Evolutionary conservation across 2,329 filamentous ascomycete genomes (phyloP).

Genomic region (Neofusicoccum kwambonambiense): DNA sequence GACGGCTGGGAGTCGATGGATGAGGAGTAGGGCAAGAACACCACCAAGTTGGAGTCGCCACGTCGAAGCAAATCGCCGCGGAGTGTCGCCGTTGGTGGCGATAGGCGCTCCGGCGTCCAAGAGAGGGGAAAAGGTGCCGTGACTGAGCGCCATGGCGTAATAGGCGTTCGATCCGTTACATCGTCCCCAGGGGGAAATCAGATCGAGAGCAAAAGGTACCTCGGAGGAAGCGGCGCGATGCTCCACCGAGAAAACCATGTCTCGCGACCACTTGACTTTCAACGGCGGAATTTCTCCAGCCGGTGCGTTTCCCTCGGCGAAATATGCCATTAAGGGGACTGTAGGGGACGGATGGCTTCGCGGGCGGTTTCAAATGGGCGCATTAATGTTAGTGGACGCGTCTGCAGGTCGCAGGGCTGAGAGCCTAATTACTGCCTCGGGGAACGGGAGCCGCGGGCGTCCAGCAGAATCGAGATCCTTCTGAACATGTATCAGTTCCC

Average conservation of each 20-base stretch:
- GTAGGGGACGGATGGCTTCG: neutral
- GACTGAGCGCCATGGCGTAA: neutral
- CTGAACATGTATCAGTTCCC: neutral
- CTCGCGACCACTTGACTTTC: conserved; percentile 1
- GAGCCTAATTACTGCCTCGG: neutral
- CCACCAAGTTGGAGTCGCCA: neutral
- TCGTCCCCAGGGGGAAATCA: neutral
- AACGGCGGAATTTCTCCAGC: conserved; percentile 11
- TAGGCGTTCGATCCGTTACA: conserved; percentile 1
- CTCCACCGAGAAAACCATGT: neutral
- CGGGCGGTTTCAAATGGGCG: conserved; percentile 4
- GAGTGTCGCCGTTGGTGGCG: neutral
- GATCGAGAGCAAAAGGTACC: neutral
- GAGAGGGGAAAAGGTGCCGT: neutral
- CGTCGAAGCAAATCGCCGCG: neutral
- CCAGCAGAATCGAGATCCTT: neutral
- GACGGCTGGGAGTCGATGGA: conserved; percentile 44
- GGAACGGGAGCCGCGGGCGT: neutral
- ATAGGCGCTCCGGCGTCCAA: neutral
- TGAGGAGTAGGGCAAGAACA: conserved; percentile 34
- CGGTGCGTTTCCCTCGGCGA: conserved; percentile 9
- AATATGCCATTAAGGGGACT: conserved; percentile 7
- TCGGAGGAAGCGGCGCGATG: neutral
- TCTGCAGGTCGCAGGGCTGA: neutral
- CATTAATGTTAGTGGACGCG: conserved; percentile 1